Conservation (phyloP, 345 rosid genomes). For the Limnanthes douglasii region DNA sequence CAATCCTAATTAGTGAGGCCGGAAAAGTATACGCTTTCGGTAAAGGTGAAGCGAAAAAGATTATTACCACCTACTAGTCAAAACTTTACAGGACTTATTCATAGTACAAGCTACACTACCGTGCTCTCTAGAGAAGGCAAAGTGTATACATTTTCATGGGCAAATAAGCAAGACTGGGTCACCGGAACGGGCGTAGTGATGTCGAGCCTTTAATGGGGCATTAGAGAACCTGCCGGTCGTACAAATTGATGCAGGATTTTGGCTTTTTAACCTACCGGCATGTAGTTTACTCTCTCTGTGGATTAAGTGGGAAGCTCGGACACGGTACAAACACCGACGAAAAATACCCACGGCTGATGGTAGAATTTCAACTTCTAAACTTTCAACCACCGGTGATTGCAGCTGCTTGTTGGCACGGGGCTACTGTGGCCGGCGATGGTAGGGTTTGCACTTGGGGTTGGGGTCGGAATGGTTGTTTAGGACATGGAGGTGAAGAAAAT, state of each 20-base stretch:
- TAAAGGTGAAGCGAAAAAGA: conserved; percentile 72
- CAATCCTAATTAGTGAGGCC: conserved; percentile 86
- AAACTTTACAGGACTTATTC: conserved; percentile 68
- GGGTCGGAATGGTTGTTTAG: conserved; percentile 98
- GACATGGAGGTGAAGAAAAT: conserved; percentile 91
- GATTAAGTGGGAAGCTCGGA: conserved; percentile 97
- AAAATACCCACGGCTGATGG: conserved; percentile 78
- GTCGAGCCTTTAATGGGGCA: conserved; percentile 64
- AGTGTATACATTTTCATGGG: conserved; percentile 95
- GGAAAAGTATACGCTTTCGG: conserved; percentile 84
- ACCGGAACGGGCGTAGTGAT: conserved; percentile 68
- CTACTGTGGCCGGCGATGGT: conserved; percentile 89
- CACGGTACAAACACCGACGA: conserved; percentile 93
- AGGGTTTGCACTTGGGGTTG: conserved; percentile 99
- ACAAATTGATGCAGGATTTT: conserved; percentile 95
- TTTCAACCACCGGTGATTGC: conserved; percentile 87
- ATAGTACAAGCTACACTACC: conserved; percentile 94
- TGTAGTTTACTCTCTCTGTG: conserved; percentile 77
- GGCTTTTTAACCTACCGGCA: conserved; percentile 90
- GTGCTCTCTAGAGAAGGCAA: conserved; percentile 86
- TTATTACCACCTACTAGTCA: conserved; percentile 54
- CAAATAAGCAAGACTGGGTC: conserved; percentile 66
- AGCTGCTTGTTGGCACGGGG: conserved; percentile 99
- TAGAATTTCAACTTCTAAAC: conserved; percentile 57
- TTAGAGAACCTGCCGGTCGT: conserved; percentile 80